Evolutionary conservation across 106 monocot genomes (phyloP).

Genomic region (Phalaenopsis equestris): DNA sequence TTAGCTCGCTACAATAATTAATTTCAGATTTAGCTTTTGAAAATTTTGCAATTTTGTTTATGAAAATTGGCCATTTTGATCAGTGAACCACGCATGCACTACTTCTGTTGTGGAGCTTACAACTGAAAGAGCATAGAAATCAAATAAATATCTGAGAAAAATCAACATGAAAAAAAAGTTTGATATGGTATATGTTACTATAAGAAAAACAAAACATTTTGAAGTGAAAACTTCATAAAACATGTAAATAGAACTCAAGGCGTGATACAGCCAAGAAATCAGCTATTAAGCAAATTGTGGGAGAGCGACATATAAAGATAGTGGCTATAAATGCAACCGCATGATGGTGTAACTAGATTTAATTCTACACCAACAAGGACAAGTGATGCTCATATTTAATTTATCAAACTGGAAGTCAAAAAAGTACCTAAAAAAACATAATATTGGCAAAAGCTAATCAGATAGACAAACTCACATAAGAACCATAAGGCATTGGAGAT

Average conservation of each 20-base stretch:
- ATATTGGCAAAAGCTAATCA: neutral
- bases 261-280: neutral
- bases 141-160: neutral
- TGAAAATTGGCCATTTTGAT: neutral
- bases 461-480: constrained; percentile 62
- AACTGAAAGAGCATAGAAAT: neutral
- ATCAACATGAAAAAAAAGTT: neutral
- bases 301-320: neutral
- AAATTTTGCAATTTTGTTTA: neutral
- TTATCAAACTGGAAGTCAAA: neutral
- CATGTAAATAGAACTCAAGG: neutral
- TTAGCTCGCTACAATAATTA: neutral
- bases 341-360: neutral
- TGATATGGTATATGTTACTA: neutral
- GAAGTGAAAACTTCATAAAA: neutral
- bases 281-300: neutral
- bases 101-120: neutral
- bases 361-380: neutral
- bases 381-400: neutral
- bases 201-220: neutral
- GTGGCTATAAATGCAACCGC: neutral
- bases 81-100: neutral
- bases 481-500: constrained; percentile 70
- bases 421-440: neutral
- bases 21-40: neutral